These are phyloP conservation scores for Aspergillus leporis DNA, from an alignment of 495 filamentous ascomycete genomes.

Conservation along the genomic window DNA sequence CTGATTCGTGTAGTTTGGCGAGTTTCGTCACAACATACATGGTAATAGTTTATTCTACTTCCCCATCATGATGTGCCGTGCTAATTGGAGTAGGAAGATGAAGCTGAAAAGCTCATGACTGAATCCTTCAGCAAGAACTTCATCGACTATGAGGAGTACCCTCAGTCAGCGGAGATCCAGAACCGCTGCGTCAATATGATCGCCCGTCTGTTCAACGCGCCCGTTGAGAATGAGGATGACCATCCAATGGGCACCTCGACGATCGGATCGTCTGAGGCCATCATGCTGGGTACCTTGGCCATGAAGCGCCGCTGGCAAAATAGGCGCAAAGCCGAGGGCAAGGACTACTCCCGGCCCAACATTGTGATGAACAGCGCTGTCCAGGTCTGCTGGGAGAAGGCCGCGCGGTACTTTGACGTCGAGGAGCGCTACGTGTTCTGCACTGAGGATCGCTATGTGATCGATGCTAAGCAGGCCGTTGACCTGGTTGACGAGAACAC, in stretches of 20 bases:
- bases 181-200: constrained; percentile 90
- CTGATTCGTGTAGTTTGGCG: constrained; percentile 55
- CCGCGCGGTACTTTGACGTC: constrained; percentile 87
- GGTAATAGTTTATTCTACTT: constrained; percentile 44
- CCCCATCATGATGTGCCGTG: neutral
- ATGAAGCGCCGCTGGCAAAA: constrained; percentile 98
- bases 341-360: constrained; percentile 74
- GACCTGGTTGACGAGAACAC: constrained; percentile 92
- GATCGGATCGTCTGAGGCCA: constrained; percentile 84
- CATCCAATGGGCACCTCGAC: constrained; percentile 78
- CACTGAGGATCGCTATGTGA: constrained; percentile 75
- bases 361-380: constrained; percentile 91
- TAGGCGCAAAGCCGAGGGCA: constrained; percentile 73
- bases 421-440: constrained; percentile 90
- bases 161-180: constrained; percentile 79
- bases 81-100: constrained; percentile 59
- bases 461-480: constrained; percentile 82
- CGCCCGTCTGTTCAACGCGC: constrained; percentile 76
- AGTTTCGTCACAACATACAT: constrained; percentile 89
- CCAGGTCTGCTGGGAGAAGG: constrained; percentile 97
- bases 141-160: constrained; percentile 86
- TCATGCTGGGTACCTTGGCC: constrained; percentile 84
- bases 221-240: constrained; percentile 49
- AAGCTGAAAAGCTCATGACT: constrained; percentile 83
- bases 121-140: constrained; percentile 86